Evolutionary conservation across 2,329 filamentous ascomycete species (phyloP).

Genomic region (Exophiala sideris): DNA sequence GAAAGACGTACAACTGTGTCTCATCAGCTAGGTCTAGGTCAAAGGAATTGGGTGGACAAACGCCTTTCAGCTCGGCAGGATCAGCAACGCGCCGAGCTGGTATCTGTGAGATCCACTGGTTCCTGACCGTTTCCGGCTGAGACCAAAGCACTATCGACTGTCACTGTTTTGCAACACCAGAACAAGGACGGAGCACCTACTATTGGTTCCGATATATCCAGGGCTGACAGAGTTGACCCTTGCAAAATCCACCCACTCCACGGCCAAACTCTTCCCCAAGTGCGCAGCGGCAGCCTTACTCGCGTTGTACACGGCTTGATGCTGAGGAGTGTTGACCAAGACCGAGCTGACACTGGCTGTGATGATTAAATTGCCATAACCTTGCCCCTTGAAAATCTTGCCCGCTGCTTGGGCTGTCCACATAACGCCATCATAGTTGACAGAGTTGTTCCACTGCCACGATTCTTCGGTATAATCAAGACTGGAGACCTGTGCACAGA

Average conservation of each 20-base stretch:
- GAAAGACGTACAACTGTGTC: conserved; percentile 42
- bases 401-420: conserved; percentile 40
- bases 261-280: conserved; percentile 39
- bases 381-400: conserved; percentile 36
- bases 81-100: conserved; percentile 38
- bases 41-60: conserved; percentile 14
- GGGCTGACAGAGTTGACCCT: conserved; percentile 39
- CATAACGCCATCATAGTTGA: conserved; percentile 41
- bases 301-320: conserved; percentile 39
- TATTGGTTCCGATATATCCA: conserved; percentile 42
- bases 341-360: conserved; percentile 39
- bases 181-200: no score
- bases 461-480: conserved; percentile 39
- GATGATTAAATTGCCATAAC: conserved; percentile 38
- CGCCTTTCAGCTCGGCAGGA: conserved; percentile 39
- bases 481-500: conserved; percentile 35
- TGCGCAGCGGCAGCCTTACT: conserved; percentile 38
- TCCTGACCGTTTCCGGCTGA: conserved; percentile 36
- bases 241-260: conserved; percentile 40
- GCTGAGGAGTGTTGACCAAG: conserved; percentile 41
- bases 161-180: no score
- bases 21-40: not conserved
- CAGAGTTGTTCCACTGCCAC: conserved; percentile 39
- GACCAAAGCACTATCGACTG: not conserved
- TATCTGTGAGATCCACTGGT: conserved; percentile 41